Percentiles rank a stretch among this genome's conserved stretches.
These are phyloP conservation scores for Cymbopogon citratus DNA, from an alignment of 176 grass and related monocot genomes.

Conservation along the genomic window DNA sequence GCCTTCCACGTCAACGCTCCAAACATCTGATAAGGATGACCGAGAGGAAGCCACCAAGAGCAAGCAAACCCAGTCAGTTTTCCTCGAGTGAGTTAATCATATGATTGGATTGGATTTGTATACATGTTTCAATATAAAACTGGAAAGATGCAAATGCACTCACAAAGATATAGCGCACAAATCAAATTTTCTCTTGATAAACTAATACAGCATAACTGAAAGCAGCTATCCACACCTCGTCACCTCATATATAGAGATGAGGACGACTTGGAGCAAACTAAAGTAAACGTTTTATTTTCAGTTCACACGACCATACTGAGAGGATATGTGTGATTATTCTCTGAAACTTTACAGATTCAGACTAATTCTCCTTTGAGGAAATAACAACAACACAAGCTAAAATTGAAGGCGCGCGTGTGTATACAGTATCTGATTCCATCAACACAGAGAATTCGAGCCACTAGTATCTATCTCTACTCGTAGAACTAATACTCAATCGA, in stretches of 20 bases:
- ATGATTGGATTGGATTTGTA: not conserved
- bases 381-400: not conserved
- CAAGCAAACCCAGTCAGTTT: not conserved
- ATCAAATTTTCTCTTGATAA: not conserved
- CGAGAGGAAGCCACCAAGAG: not conserved
- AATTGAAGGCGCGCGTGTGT: not conserved
- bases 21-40: not conserved
- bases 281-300: not conserved
- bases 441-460: not conserved
- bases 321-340: not conserved
- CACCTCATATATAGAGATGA: not conserved
- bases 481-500: not conserved
- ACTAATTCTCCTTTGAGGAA: not conserved
- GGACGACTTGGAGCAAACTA: not conserved
- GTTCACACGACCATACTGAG: not conserved
- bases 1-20: not conserved
- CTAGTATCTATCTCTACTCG: not conserved
- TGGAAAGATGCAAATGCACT: not conserved
- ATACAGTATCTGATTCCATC: not conserved
- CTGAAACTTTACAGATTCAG: not conserved
- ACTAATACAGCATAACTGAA: not conserved
- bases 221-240: not conserved
- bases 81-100: not conserved
- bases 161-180: not conserved
- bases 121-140: not conserved